Base-by-base conservation (phyloP, 768 basidiomycete species). In the Xanthoconium stramineum region DNA sequence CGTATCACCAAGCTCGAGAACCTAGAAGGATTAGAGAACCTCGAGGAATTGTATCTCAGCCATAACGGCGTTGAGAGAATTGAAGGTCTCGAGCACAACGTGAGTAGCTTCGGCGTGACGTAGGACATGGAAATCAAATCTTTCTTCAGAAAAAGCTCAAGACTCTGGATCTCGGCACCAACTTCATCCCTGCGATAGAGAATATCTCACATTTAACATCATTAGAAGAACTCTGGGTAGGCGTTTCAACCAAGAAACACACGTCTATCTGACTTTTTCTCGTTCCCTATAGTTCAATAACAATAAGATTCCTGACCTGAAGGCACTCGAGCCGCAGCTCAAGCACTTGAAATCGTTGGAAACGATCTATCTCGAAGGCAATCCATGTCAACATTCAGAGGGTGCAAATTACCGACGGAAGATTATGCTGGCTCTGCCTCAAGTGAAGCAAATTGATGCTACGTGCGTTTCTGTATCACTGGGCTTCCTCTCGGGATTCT, bases 201-300 rank as follows among this genome's bases (percentile, higher is more conserved):
- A 91, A 91, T 53, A 66, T 98, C 28, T 83, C 89, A 0, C 91
- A 96, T 70, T 75, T 97, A 10, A 75, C 64, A 5, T 69, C 76
- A 4, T 74, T 99, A n/a, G 90, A 94, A 65, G 97, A 99, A 68
- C 80, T 99, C 62, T 99, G 97, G 97, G 94, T 95, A 83, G 12
- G 28, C 6, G 19, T 49, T 39, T 35, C 13, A 47, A 32, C 58
- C 20, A 2, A 35, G 29, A 28, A 46, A 15, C 30, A 13, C 10
- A 35, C 37, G 9, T 36, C 20, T 28, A 19, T 37, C 19, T 52
- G 50, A 47, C 46, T 32, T 42, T 45, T 15, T 19, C 8, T 47
- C 11, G 32, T 17, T 36, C 28, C n/a, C 68, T 49, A 5, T 36
- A 98, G 95, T 82, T 94, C 60, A 97, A 87, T 69, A 81, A 91